Evolutionary conservation across 352 stramenopile genomes (phyloP).

Genomic region (Phytophthora uliginosa): DNA sequence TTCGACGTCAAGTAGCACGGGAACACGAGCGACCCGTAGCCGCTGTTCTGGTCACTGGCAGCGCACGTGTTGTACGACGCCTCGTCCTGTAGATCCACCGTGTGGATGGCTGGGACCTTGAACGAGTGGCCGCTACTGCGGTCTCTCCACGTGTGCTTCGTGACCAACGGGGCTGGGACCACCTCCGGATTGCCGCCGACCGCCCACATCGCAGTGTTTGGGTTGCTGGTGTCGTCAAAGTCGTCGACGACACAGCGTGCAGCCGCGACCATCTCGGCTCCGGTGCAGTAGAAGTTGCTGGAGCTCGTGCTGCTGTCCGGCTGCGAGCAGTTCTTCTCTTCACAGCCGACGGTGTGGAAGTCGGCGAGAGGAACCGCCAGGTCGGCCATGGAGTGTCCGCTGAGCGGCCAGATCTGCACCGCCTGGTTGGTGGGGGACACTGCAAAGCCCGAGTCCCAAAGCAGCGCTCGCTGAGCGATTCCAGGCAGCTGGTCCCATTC

Average conservation of each 20-base stretch:
- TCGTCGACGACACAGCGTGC: background rate
- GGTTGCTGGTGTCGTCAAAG: background rate
- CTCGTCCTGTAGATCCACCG: background rate
- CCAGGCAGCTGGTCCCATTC: background rate
- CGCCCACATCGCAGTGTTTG: background rate
- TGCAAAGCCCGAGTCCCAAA: background rate
- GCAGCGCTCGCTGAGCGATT: background rate
- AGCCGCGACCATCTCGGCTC: background rate
- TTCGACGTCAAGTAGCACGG: background rate
- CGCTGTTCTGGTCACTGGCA: background rate
- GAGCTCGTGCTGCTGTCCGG: background rate
- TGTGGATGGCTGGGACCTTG: background rate
- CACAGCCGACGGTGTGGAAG: background rate
- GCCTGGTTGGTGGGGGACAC: background rate
- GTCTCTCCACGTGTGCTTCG: background rate
- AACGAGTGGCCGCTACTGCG: background rate
- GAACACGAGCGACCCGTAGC: background rate
- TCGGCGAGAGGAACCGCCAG: background rate
- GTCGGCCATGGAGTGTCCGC: background rate
- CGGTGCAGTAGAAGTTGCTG: background rate
- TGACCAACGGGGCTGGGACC: background rate
- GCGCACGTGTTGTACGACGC: background rate
- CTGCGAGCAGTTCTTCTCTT: background rate
- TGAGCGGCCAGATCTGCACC: background rate
- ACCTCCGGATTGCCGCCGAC: background rate